These are phyloP conservation scores for Starmerella khaoyaiensis DNA, from an alignment of 805 yeast genomes.

Conservation along the genomic window DNA sequence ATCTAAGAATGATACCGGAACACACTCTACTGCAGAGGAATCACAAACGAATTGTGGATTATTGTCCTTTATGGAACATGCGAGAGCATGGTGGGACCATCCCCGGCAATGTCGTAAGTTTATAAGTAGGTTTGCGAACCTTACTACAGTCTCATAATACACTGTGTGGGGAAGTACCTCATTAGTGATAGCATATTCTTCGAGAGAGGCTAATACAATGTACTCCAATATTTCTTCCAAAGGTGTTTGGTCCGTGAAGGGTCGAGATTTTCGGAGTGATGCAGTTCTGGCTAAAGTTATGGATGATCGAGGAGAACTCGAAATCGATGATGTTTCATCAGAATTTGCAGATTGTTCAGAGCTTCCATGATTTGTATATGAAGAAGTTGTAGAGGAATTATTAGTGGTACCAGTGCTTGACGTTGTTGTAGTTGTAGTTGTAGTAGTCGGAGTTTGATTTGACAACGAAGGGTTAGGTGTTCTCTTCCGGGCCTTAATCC, in stretches of 20 bases:
- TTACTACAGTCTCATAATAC: slow-evolving; percentile 54
- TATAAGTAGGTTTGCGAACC: slow-evolving; percentile 51
- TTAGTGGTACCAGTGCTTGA: not conserved
- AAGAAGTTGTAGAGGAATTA: too few species aligned
- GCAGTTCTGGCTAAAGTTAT: slow-evolving; percentile 30
- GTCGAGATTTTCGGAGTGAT: slow-evolving; percentile 6
- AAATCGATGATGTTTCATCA: not conserved
- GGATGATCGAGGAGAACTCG: slow-evolving; percentile 25
- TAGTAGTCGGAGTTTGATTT: not conserved
- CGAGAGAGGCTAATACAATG: slow-evolving; percentile 25
- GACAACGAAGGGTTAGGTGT: not conserved
- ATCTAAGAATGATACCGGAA: slow-evolving; percentile 28
- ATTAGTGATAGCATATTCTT: slow-evolving; percentile 11
- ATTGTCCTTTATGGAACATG: slow-evolving; percentile 30
- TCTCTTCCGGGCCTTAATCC: not conserved
- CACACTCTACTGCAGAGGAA: not conserved
- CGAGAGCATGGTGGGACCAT: slow-evolving; percentile 33
- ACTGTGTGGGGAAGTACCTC: slow-evolving; percentile 77
- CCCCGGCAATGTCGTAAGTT: slow-evolving; percentile 31
- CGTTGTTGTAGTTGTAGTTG: not conserved
- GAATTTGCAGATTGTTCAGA: too few species aligned
- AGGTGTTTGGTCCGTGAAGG: slow-evolving; percentile 27
- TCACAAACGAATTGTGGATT: not conserved
- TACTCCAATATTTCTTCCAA: slow-evolving; percentile 12
- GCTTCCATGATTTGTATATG: too few species aligned